Evolutionary conservation across 2,329 filamentous ascomycete species (phyloP).

Genomic region (Hymenoscyphus linearis): DNA sequence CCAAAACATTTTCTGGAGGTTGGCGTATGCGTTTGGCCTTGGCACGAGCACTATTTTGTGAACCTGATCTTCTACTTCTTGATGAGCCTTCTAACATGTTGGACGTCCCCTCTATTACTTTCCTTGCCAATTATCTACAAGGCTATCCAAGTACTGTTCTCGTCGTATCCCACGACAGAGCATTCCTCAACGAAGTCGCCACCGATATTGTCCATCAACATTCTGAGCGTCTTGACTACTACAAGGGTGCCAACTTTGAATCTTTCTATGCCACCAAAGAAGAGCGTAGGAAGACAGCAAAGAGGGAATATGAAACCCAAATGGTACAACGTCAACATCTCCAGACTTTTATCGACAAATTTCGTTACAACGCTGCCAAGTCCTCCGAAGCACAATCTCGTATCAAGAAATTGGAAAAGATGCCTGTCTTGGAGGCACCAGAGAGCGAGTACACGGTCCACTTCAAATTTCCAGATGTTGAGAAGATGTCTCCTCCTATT

Average conservation of each 20-base stretch:
- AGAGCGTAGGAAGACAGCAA: constrained; percentile 92
- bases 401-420: constrained; percentile 98
- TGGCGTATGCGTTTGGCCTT: constrained; percentile 98
- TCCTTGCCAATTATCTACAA: constrained; percentile 93
- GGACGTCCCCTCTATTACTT: constrained; percentile 99
- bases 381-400: constrained; percentile 96
- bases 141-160: constrained; percentile 89
- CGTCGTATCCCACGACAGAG: constrained; percentile 97
- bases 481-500: constrained; percentile 95
- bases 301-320: constrained; percentile 97
- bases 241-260: constrained; percentile 95
- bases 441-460: constrained; percentile 94
- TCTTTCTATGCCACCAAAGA: constrained; percentile 97
- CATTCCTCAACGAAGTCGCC: constrained; percentile 98
- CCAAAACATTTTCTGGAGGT: constrained; percentile 98
- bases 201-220: constrained; percentile 99
- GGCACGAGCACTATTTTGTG: constrained; percentile 93
- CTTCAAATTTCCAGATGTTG: constrained; percentile 95
- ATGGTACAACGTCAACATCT: constrained; percentile 91
- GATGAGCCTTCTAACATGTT: constrained; percentile 99
- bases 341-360: constrained; percentile 99
- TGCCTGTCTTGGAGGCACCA: constrained; percentile 85
- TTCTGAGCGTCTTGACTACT: constrained; percentile 95
- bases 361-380: constrained; percentile 98
- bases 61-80: constrained; percentile 89